Evolutionary conservation across 805 yeast species (phyloP), one percentile per base, ranked within the genome.

Genomic region (Clavispora asparagi): DNA sequence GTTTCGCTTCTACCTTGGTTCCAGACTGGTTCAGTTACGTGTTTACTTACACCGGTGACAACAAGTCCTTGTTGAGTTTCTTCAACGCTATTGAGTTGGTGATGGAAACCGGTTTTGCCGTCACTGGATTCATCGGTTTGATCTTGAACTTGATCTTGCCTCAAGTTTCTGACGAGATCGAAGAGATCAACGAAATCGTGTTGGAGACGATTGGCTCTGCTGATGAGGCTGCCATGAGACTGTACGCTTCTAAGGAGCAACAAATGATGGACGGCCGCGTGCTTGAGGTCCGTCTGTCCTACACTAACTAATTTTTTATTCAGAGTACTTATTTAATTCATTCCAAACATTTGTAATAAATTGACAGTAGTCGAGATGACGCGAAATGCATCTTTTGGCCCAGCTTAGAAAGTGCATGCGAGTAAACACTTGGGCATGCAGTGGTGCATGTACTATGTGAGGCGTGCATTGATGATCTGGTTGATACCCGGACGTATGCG

Each of bases 151-250:
- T 53, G 47, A 1, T 52, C 35, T 49, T 53, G 53, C 57, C 57
- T 3, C 57, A 53, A 37, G 39, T 53, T 6, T 30, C 44, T 11
- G 57, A 53, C 32, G 57, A 53, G 12, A 53, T 53, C 7, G 57
- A 53, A 46, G 57, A 53, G 43, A 47, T 53, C 43, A 51, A 51
- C 44, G 57, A 53, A 43, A 46, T 51, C 17, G 55, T 53, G 17
- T 53, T 53, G 52, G 56, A 53, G 43, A 53, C 56, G 8, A 51
- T 53, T 14, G 56, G 56, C 17, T 47, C 52, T 26, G 56, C 56
- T 3, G 56, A 53, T 32, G 55, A 53, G 46, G 51, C 47, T 17
- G 56, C 50, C 11, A 31, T 53, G 42, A 45, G 39, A 28, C 45
- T 45, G 19, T 53, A 53, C 37, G 50, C 48, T 4, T 35, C 55